phyloP scores from a whole-genome alignment of 495 filamentous ascomycete species.

The Amphirosellinia nigrospora region DNA sequence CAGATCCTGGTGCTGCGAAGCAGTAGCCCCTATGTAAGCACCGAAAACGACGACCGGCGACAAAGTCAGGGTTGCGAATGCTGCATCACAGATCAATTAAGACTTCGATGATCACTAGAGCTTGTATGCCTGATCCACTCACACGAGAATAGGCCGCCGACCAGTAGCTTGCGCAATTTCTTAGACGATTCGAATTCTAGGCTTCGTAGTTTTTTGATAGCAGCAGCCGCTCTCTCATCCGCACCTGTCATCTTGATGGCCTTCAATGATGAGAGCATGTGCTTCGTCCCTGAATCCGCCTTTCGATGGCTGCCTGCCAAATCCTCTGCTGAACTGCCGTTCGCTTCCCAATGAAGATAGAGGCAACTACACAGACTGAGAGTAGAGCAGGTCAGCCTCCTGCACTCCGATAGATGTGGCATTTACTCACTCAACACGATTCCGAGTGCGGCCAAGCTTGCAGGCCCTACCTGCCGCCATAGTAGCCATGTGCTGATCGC shows the following conservation, averaged over 20 bases:
- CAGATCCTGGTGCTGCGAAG: slow-evolving; percentile 19
- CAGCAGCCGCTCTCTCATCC: slow-evolving; percentile 40
- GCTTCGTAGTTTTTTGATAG: slow-evolving; percentile 55
- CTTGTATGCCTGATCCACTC: neutral
- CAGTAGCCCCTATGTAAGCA: slow-evolving; percentile 20
- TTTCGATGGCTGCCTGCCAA: slow-evolving; percentile 30
- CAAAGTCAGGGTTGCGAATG: slow-evolving; percentile 15
- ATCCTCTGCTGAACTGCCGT: slow-evolving; percentile 4
- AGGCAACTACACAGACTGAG: neutral
- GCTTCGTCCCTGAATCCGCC: slow-evolving; percentile 51
- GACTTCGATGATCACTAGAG: neutral
- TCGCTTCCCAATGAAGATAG: slow-evolving; percentile 15
- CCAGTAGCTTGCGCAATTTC: slow-evolving; percentile 41
- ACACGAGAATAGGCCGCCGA: slow-evolving; percentile 13
- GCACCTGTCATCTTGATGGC: slow-evolving; percentile 62
- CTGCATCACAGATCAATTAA: neutral
- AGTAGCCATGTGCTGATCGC: slow-evolving; percentile 60
- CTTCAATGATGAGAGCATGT: slow-evolving; percentile 61
- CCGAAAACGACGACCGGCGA: slow-evolving; percentile 21
- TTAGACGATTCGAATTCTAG: slow-evolving; percentile 60
- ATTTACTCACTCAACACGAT: slow-evolving; percentile 48
- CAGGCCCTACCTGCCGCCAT: slow-evolving; percentile 54
- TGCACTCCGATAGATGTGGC: too few relatives aligned
- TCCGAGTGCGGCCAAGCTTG: slow-evolving; percentile 50
- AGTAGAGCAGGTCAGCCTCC: neutral